Evolutionary conservation across 257 asterid species (phyloP), one percentile per base, ranked within the genome.

Genomic region (Gentiana straminea): DNA sequence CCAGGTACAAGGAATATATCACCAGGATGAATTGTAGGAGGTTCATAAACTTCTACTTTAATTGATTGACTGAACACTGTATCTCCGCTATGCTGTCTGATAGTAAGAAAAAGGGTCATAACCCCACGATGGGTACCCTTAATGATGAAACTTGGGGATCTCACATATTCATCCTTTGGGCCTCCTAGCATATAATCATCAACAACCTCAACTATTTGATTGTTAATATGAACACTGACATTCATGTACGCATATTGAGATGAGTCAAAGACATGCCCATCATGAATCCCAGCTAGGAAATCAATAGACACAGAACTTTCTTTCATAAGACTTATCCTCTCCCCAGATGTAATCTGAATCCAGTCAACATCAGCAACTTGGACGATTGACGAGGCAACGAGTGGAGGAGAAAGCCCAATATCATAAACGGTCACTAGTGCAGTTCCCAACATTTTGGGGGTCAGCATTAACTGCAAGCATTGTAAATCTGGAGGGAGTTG

Each of bases 311-410:
- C 73, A 24, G 73, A 61, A 77, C 73, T 75, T 73, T 94, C 96
- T 68, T 75, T 80, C 77, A 68, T 75, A 38, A 89, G 71, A 73
- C 94, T 86, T 70, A 89, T 64, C 65, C 67, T 82, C 60, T 79
- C 86, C 52, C 80, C 75, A 0, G 93, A 61, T 68, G 65, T 63
- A 71, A 90, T 79, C 79, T 84, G 80, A 62, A 90, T 80, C 97
- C 97, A 90, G 62, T 84, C 95, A 66, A 86, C 64, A 56, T 86
- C 96, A 8, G 91, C 89, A 79, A 90, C 96, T 68, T 81, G 88
- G 68, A 90, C 77, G 13, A 71, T 61, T 51, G 94, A 77, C 55
- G 82, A 78, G 47, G 96, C 86, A 59, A 83, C 56, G 66, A 82
- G 75, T 58, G 90, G 83, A 61, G 97, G 96, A 64, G 69, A 66